Conservation (phyloP, 371 early-diverging fungal species). For the Apophysomyces sp. region DNA sequence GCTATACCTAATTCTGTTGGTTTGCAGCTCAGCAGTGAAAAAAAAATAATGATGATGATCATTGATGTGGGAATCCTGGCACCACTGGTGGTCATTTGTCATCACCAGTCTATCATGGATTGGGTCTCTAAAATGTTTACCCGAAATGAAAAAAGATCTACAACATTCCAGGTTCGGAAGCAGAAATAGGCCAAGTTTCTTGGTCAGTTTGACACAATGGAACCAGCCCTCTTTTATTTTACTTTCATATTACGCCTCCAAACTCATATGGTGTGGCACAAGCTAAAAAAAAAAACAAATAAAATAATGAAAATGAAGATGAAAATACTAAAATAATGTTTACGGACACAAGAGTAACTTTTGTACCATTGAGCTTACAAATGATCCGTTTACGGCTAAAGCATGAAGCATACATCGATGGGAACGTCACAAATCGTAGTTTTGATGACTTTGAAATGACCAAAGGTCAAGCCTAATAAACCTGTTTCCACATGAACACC, state of each 20-base stretch:
- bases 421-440: background rate
- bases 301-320: too few species aligned
- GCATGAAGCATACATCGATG: background rate
- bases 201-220: background rate
- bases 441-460: too few species aligned
- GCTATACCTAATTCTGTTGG: background rate
- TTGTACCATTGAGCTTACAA: background rate
- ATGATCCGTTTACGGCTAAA: background rate
- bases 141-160: conserved; percentile 1
- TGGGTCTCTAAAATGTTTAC: background rate
- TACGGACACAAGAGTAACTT: background rate
- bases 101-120: background rate
- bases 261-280: too few species aligned
- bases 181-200: background rate
- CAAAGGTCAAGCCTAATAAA: too few species aligned
- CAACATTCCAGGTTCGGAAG: background rate
- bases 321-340: too few species aligned
- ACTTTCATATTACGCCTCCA: too few species aligned
- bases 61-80: background rate
- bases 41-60: background rate
- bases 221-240: too few species aligned
- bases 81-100: background rate
- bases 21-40: background rate
- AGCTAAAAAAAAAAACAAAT: too few species aligned
- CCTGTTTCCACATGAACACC: too few species aligned